A percentile compares a stretch with the other conserved stretches of the same genome.
These are phyloP conservation scores for Yarrowia sp. DNA, from an alignment of 805 yeast genomes.

Conservation along the genomic window DNA sequence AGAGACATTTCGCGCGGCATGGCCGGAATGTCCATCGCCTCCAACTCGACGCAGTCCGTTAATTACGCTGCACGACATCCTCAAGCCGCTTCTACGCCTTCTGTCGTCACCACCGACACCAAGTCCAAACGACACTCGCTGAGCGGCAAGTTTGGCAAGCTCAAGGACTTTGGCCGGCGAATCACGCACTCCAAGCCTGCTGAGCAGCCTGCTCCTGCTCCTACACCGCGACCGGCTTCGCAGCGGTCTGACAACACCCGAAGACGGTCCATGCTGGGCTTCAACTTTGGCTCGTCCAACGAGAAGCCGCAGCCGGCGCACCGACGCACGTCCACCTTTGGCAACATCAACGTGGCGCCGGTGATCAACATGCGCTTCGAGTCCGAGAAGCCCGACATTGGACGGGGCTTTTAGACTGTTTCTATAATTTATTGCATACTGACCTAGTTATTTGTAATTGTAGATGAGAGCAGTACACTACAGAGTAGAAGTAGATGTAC, in stretches of 20 bases:
- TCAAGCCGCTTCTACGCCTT: background rate
- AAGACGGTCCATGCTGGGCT: constrained; percentile 14
- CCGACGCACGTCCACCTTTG: background rate
- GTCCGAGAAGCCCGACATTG: constrained; percentile 11
- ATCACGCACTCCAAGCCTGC: background rate
- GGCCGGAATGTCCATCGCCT: constrained; percentile 10
- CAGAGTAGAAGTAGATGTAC: too few relatives aligned
- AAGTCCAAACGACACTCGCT: constrained; percentile 10
- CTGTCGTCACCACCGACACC: background rate
- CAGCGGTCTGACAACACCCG: background rate
- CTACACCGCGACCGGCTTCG: background rate
- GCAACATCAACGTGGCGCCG: constrained; percentile 1
- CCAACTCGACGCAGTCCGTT: background rate
- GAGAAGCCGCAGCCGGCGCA: background rate
- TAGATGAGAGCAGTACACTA: too few relatives aligned
- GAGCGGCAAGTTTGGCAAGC: constrained; percentile 21
- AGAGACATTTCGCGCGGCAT: constrained; percentile 5
- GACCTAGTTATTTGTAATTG: too few relatives aligned
- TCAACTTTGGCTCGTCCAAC: background rate
- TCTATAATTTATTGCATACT: constrained; percentile 17
- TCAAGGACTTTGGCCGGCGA: constrained; percentile 16
- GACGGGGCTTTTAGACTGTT: constrained; percentile 6
- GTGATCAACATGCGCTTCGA: constrained; percentile 24
- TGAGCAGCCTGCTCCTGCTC: background rate
- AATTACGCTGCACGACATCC: background rate